Base-by-base conservation (phyloP, 2,329 filamentous ascomycete genomes). In the Epichloe festucae region DNA sequence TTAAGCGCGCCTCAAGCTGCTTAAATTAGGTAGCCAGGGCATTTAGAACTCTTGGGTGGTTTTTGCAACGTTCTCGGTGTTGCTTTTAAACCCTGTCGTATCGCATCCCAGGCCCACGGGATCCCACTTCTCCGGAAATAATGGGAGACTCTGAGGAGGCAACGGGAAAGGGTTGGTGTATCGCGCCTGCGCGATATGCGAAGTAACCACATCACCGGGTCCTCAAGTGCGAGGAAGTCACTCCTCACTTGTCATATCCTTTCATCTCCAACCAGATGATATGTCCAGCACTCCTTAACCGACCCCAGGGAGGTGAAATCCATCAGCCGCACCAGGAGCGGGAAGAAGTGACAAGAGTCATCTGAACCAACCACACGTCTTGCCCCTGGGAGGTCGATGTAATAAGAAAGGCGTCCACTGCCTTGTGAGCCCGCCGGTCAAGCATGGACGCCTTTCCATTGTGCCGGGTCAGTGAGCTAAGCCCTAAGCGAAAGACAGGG, bases 401-500 rank as follows among this genome's bases (percentile, higher is more conserved):
- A 19, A 27, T 5, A 23, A 42, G 17, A 42, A 42, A 42, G 40
- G 40, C 40, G 40, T 42, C 40, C 17, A 12, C n/a, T 42, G 19
- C 10, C 8, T 12, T 19, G 40, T 17, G 40, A 42, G 41, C 41
- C 14, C 17, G 41, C 17, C 2, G 41, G 12, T 45, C 43, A 43
- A 48, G 43, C 27, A 39, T 23, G 39, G 50, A 31, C 45, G 50
- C 50, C 50, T 48, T 52, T 45, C 27, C 23, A 21, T 31, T 31
- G 17, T 44, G 50, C 39, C 27, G 27, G 38, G 49, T 34, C 38
- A 35, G 43, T 4, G 23, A 27, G 23, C 23, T 27, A 27, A 27
- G 23, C 23, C 23, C 23, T 27, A 27, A 27, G 23, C 23, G 23
- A 27, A 27, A 27, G 23, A 7, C 23, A 7, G 23, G 23, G 23